Conservation (phyloP, 345 rosid genomes). For the Heritiera fomes region DNA sequence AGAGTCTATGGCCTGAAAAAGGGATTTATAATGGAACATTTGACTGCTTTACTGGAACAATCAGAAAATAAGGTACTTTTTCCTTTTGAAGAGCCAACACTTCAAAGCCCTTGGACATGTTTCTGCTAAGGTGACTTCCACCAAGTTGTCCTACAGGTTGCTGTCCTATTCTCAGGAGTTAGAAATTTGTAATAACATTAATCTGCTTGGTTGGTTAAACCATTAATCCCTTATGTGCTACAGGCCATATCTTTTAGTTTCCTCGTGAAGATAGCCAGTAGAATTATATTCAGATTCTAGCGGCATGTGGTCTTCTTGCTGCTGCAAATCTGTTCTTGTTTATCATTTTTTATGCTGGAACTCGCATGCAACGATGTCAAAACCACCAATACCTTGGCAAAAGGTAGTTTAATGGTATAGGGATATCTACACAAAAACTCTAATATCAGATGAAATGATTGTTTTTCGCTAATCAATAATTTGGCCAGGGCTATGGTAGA, state of each 20-base stretch:
- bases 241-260: neutral
- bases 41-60: constrained; percentile 66
- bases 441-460: constrained; percentile 68
- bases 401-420: constrained; percentile 63
- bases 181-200: neutral
- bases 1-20: too few species aligned
- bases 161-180: too few species aligned
- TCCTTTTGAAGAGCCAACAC: constrained; percentile 79
- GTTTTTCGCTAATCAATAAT: constrained; percentile 11
- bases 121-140: neutral
- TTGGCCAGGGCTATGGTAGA: too few species aligned
- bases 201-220: neutral
- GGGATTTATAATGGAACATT: constrained; percentile 39
- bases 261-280: too few species aligned
- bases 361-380: constrained; percentile 47
- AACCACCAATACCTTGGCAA: constrained; percentile 61
- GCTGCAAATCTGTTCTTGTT: constrained; percentile 52
- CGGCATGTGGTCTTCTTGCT: constrained; percentile 34
- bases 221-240: neutral
- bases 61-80: constrained; percentile 56
- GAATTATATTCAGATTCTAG: neutral
- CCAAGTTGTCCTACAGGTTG: neutral
- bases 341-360: constrained; percentile 74
- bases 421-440: constrained; percentile 50
- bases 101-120: constrained; percentile 46